A percentile compares a stretch with the other conserved stretches of the same genome.
These are phyloP conservation scores for Dionaea muscipula DNA, from an alignment of 179 eudicot species.

Conservation along the genomic window DNA sequence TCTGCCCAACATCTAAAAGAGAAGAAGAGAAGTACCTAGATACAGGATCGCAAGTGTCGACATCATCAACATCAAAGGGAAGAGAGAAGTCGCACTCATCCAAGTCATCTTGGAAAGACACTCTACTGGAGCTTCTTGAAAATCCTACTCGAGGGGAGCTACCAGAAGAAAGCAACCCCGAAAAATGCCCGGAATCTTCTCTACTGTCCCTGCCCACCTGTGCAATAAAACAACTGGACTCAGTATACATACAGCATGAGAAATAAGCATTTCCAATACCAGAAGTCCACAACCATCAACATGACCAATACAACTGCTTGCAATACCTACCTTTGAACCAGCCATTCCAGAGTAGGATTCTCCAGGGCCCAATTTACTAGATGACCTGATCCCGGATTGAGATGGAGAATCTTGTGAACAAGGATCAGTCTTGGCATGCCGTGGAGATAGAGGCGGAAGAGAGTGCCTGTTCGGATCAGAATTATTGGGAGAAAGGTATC, in stretches of 20 bases:
- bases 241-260: neutral
- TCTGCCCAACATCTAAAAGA: neutral
- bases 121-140: slow-evolving; percentile 84
- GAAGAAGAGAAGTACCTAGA: slow-evolving; percentile 39
- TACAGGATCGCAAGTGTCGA: slow-evolving; percentile 58
- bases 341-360: slow-evolving; percentile 40
- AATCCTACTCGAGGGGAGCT: slow-evolving; percentile 72
- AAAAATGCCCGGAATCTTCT: slow-evolving; percentile 85
- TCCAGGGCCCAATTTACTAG: slow-evolving; percentile 46
- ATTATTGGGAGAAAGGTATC: slow-evolving; percentile 70
- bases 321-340: slow-evolving; percentile 79
- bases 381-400: slow-evolving; percentile 49
- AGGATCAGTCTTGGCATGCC: slow-evolving; percentile 38
- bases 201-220: slow-evolving; percentile 60
- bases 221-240: slow-evolving; percentile 7
- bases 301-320: neutral
- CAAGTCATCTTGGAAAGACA: slow-evolving; percentile 81
- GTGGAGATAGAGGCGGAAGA: slow-evolving; percentile 82
- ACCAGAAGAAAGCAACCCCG: slow-evolving; percentile 78
- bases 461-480: slow-evolving; percentile 69
- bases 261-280: neutral
- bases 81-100: slow-evolving; percentile 67
- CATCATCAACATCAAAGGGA: slow-evolving; percentile 93
- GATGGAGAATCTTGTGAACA: slow-evolving; percentile 66
- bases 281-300: slow-evolving; percentile 1